phyloP scores from a whole-genome alignment of 2,329 filamentous ascomycete genomes.

The Monilinia fructigena region DNA sequence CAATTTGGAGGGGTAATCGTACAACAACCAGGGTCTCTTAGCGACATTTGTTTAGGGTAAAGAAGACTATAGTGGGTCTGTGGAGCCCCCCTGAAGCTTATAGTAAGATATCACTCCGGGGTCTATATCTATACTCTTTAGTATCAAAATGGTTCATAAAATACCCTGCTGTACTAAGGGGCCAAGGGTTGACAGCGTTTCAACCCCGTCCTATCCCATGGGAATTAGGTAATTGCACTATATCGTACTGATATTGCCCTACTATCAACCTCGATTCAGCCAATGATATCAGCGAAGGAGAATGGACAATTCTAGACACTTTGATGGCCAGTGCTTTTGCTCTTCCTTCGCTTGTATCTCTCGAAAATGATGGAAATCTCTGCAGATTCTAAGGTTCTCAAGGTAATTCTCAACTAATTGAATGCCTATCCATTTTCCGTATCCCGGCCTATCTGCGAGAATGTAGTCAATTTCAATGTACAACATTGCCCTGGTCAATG shows the following conservation, averaged over 20 bases:
- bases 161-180: conserved; percentile 3
- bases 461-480: conserved; percentile 10
- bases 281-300: background rate
- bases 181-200: background rate
- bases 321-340: background rate
- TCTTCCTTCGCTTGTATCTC: background rate
- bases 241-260: conserved; percentile 1
- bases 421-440: background rate
- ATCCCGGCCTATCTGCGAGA: conserved; percentile 2
- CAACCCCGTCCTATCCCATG: background rate
- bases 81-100: background rate
- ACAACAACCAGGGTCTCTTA: conserved; percentile 5
- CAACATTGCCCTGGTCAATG: conserved; percentile 11
- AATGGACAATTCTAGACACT: background rate
- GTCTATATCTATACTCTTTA: background rate
- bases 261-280: background rate
- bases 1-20: conserved; percentile 7
- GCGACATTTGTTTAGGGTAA: conserved; percentile 12
- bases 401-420: background rate
- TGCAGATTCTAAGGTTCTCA: background rate
- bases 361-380: background rate
- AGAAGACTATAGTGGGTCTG: conserved; percentile 8
- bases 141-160: background rate
- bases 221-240: background rate
- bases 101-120: background rate